Percentiles rank a stretch among this genome's conserved stretches.
Evolutionary conservation across 805 yeast genomes (phyloP).

Genomic region (Tanozyma kutaoensis): DNA sequence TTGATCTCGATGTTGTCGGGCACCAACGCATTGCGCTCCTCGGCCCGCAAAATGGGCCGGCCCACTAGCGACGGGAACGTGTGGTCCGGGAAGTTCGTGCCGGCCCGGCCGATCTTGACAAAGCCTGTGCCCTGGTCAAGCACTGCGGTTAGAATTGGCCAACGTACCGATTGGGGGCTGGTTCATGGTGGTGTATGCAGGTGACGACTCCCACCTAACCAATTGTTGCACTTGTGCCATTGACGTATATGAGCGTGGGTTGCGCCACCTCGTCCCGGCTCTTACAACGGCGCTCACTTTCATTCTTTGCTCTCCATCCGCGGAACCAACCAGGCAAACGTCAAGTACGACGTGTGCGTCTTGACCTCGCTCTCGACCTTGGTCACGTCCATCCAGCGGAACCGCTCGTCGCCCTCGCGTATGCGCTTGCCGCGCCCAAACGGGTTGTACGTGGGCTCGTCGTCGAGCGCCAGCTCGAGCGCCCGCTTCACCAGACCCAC

Average conservation of each 20-base stretch:
- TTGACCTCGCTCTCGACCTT: constrained; percentile 76
- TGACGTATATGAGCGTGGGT: too few relatives aligned
- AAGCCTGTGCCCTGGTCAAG: constrained; percentile 99
- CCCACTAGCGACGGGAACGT: constrained; percentile 97
- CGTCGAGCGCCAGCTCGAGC: constrained; percentile 9
- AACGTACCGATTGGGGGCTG: constrained; percentile 10
- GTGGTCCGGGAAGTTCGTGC: constrained; percentile 92
- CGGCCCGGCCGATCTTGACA: constrained; percentile 93
- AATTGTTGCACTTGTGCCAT: too few relatives aligned
- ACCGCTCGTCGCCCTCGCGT: constrained; percentile 75
- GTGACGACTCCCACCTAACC: too few relatives aligned
- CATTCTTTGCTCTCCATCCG: too few relatives aligned
- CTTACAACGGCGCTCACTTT: too few relatives aligned
- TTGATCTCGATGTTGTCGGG: constrained; percentile 63
- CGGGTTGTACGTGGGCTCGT: constrained; percentile 47
- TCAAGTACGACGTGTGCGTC: constrained; percentile 86
- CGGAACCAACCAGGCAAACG: constrained; percentile 60
- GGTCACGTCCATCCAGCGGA: constrained; percentile 75
- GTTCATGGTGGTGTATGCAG: constrained; percentile 7
- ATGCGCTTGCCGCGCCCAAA: constrained; percentile 85
- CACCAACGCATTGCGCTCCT: constrained; percentile 53
- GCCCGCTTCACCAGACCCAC: constrained; percentile 16
- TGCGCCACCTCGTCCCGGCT: too few relatives aligned
- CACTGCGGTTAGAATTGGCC: constrained; percentile 44
- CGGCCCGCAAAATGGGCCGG: constrained; percentile 92